Conservation (phyloP, 129 eudicot species). For the Rutidosis leptorrhynchoides region DNA sequence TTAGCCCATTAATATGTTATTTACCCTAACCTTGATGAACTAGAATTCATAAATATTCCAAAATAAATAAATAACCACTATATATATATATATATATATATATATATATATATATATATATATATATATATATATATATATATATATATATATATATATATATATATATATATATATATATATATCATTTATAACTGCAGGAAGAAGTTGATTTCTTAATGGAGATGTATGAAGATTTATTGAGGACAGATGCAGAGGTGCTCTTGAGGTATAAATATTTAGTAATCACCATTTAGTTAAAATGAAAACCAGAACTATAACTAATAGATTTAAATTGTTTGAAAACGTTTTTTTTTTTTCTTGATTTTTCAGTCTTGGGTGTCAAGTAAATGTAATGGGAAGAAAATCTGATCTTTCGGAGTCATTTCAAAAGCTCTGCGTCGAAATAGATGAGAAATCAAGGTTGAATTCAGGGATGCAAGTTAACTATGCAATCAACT, state of each 20-base stretch:
- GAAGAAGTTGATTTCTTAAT: constrained; percentile 24
- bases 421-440: not conserved
- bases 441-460: constrained; percentile 15
- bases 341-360: not conserved
- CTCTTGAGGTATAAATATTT: constrained; percentile 9
- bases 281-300: not conserved
- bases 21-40: no score
- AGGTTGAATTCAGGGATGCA: constrained; percentile 5
- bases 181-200: constrained; percentile 6
- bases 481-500: constrained; percentile 20
- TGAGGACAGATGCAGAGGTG: constrained; percentile 12
- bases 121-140: no score
- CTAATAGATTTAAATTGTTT: not conserved
- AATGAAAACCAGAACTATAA: not conserved
- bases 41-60: no score
- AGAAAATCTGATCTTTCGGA: constrained; percentile 2
- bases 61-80: no score
- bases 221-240: constrained; percentile 25
- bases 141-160: no score
- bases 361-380: constrained; percentile 14
- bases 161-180: no score
- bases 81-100: no score
- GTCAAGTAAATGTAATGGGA: constrained; percentile 18
- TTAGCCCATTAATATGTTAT: no score
- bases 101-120: no score